A percentile compares a stretch with the other conserved stretches of the same genome.
Evolutionary conservation across 345 rosid species (phyloP).

Genomic region (Eutrema yunnanense): DNA sequence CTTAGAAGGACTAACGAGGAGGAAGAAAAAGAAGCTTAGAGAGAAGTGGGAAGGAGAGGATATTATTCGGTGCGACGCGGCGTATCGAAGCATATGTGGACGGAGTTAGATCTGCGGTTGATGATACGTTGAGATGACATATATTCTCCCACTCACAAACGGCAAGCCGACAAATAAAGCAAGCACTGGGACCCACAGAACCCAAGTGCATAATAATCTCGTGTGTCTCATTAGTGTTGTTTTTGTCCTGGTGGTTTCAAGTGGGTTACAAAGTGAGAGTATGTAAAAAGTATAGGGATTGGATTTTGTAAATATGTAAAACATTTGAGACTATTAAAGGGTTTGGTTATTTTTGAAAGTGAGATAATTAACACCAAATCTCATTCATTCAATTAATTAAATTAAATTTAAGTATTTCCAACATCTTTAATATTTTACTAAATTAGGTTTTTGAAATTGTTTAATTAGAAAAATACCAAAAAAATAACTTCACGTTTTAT

Average conservation of each 20-base stretch:
- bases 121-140: slow-evolving; percentile 20
- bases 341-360: too few relatives aligned
- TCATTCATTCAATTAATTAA: too few relatives aligned
- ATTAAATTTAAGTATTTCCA: too few relatives aligned
- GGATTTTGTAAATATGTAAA: background rate
- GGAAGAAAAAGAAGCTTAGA: background rate
- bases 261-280: background rate
- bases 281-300: background rate
- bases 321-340: too few relatives aligned
- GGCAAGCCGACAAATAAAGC: slow-evolving; percentile 26
- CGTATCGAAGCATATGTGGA: slow-evolving; percentile 14
- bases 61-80: slow-evolving; percentile 13
- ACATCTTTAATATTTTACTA: too few relatives aligned
- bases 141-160: slow-evolving; percentile 27
- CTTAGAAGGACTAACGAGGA: slow-evolving; percentile 13
- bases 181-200: slow-evolving; percentile 27
- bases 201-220: slow-evolving; percentile 24
- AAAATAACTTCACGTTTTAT: too few relatives aligned
- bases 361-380: too few relatives aligned
- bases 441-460: too few relatives aligned
- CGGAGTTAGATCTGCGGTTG: slow-evolving; percentile 8
- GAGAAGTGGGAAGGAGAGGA: background rate
- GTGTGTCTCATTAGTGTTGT: slow-evolving; percentile 27
- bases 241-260: slow-evolving; percentile 1
- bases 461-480: too few relatives aligned